Base-by-base conservation (phyloP, 2,329 filamentous ascomycete species). In the Diaporthe nobilis region DNA sequence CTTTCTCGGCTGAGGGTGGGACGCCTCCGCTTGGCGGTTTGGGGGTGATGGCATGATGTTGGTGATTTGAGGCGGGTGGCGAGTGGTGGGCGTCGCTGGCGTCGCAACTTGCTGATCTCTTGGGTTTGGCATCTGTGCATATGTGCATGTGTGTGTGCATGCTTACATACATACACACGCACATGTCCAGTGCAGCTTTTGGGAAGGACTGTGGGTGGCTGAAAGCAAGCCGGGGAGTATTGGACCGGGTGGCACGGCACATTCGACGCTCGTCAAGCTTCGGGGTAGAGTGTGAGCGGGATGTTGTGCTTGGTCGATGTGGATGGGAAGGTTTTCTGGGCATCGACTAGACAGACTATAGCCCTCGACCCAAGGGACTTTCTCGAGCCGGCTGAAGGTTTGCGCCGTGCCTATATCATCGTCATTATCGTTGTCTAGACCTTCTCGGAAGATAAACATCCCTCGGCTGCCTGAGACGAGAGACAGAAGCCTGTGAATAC, bases 401-500 rank as follows among this genome's bases (percentile, higher is more conserved):
- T 68, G 47, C 31, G 15, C 47, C 6, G n/a, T 39, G 44, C 28
- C 44, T 68, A 68, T 53, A 25, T 12, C 31, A 12, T 53, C 31
- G 22, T 53, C 65, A 51, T 28, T 25, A 53, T 25, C 17, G 63
- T 17, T 25, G 28, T 68, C 22, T 37, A n/a, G 44, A 51, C 63
- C 63, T 51, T 37, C 31, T 37, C 63, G 63, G 47, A 39, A 25
- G 20, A 37, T 51, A n/a, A 37, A 34, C 61, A 22, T 34, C 22
- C 63, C 44, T 39, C 28, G 47, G 47, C 44, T 39, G 13, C 63
- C n/a, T 17, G 47, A 28, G 47, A 68, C 22, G 22, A 68, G 65
- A 53, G 65, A 68, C 65, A 53, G 42, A 53, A 53, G 65, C 65
- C 53, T 68, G 47, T 39, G 65, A 53, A 68, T 53, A 53, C 65